Percentiles rank a stretch among this genome's conserved stretches.
phyloP scores from a whole-genome alignment of 202 grass and related monocot genomes.

The Elaeis oleifera region DNA sequence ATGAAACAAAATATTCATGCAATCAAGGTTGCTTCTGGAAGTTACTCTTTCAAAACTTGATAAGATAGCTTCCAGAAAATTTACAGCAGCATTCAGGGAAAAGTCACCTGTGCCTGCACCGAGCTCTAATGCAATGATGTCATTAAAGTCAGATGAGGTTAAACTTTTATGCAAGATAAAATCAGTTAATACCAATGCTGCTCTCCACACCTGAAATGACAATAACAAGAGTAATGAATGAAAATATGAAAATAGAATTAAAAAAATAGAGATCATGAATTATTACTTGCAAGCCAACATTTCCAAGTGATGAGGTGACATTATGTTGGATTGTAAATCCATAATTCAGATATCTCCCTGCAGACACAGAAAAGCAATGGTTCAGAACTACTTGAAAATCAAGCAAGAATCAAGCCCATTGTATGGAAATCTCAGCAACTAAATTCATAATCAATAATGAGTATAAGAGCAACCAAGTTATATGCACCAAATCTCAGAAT shows the following conservation, averaged over 20 bases:
- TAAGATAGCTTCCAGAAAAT: background rate
- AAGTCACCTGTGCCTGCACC: constrained; percentile 73
- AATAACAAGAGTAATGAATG: constrained; percentile 2
- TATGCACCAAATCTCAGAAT: no score
- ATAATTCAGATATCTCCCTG: constrained; percentile 40
- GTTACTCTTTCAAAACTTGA: background rate
- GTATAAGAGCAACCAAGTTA: no score
- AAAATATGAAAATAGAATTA: background rate
- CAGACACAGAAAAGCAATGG: constrained; percentile 1
- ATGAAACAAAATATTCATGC: background rate
- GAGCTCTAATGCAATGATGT: constrained; percentile 59
- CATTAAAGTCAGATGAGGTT: constrained; percentile 47
- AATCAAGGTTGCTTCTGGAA: background rate
- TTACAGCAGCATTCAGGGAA: background rate
- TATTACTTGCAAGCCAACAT: constrained; percentile 69
- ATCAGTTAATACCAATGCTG: constrained; percentile 49
- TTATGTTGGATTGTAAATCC: constrained; percentile 55
- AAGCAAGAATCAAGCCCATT: background rate
- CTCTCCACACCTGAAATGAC: constrained; percentile 72
- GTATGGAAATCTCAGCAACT: background rate
- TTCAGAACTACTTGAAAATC: background rate
- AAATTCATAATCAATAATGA: no score
- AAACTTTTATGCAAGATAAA: constrained; percentile 63
- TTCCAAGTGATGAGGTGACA: constrained; percentile 54
- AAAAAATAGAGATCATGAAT: background rate